Evolutionary conservation across 148 eudicot genomes (phyloP).

Genomic region (Talinum fruticosum): DNA sequence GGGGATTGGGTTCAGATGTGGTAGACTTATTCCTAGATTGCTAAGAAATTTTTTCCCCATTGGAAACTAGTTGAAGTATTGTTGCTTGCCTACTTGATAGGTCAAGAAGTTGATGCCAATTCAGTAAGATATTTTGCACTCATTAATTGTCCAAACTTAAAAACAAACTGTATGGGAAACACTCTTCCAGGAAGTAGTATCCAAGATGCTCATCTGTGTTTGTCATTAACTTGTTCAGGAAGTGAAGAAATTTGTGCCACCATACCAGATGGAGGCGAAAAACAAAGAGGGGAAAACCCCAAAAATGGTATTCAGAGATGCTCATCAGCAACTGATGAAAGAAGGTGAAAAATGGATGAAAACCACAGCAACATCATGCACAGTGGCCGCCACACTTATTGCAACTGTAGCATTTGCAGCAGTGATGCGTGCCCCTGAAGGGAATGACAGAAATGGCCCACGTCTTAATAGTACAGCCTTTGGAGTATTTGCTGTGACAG

Average conservation of each 20-base stretch:
- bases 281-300: constrained; percentile 31
- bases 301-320: constrained; percentile 22
- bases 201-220: background rate
- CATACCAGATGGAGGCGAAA: constrained; percentile 22
- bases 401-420: constrained; percentile 26
- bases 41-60: too few relatives aligned
- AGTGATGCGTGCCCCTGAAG: constrained; percentile 26
- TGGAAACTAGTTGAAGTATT: too few relatives aligned
- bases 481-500: constrained; percentile 18
- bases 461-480: background rate
- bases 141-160: too few relatives aligned
- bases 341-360: constrained; percentile 34
- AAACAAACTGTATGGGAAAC: too few relatives aligned
- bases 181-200: too few relatives aligned
- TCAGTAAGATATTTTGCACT: too few relatives aligned
- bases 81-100: too few relatives aligned
- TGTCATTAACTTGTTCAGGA: constrained; percentile 8
- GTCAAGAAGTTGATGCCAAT: too few relatives aligned
- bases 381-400: constrained; percentile 25
- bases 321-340: constrained; percentile 23
- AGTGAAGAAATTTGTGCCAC: constrained; percentile 28
- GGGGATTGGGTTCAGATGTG: too few relatives aligned
- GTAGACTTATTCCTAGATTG: too few relatives aligned
- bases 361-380: constrained; percentile 24
- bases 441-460: background rate